phyloP scores from a whole-genome alignment of 768 basidiomycete genomes.

The Collybiopsis confluens region DNA sequence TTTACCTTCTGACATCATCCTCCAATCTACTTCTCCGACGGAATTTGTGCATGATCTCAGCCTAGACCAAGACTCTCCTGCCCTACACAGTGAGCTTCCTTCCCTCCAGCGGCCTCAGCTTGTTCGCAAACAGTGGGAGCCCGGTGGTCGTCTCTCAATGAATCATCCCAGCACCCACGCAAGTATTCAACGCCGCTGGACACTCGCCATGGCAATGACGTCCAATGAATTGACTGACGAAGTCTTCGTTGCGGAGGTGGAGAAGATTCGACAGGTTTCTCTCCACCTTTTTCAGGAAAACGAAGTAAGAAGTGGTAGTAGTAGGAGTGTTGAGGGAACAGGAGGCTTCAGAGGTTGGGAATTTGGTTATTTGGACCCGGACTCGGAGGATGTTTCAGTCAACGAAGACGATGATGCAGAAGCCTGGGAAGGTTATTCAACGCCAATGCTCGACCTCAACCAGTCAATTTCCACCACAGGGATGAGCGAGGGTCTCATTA shows the following conservation, averaged over 20 bases:
- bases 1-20: neutral
- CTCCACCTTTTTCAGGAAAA: neutral
- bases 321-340: conserved; percentile 23
- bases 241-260: conserved; percentile 42
- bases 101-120: neutral
- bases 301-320: neutral
- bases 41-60: neutral
- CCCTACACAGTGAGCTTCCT: neutral
- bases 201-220: conserved; percentile 45
- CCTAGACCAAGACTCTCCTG: neutral
- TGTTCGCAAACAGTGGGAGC: neutral
- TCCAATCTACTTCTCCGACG: neutral
- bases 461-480: neutral
- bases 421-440: neutral
- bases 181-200: conserved; percentile 25
- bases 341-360: conserved; percentile 1
- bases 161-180: neutral
- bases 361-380: conserved; percentile 6
- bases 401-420: neutral
- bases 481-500: neutral
- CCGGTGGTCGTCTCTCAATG: neutral
- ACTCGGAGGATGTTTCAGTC: conserved; percentile 4
- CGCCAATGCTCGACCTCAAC: neutral
- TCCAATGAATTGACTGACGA: conserved; percentile 49
- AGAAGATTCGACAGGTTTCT: conserved; percentile 30